Evolutionary conservation across 352 stramenopile species (phyloP), one percentile per base, ranked within the genome.

Genomic region (Phytophthora aleatoria): DNA sequence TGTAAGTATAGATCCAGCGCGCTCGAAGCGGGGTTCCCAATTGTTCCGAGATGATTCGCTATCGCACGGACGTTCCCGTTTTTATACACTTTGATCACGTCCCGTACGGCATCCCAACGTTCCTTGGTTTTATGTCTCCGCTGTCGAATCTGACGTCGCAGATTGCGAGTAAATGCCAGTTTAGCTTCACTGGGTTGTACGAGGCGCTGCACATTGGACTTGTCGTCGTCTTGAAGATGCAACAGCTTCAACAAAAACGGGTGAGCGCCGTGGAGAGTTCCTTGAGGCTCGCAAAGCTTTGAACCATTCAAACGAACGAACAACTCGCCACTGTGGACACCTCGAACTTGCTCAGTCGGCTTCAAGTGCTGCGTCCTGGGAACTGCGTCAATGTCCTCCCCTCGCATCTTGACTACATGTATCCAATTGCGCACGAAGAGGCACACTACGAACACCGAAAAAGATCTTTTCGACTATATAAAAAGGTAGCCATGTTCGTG

Each of bases 291-390:
- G 42, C 45, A 70, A 26, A 79, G 70, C 42, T 24, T 15, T 0
- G 48, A n/a, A 5, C 55, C 53, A 35, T 64, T 67, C 5, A 79
- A 26, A 20, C 75, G 78, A 39, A 81, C 72, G 28, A 83, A 84
- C 51, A 88, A 39, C 50, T 87, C 78, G 13, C 76, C 81, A 36
- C 69, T 87, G 27, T 69, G 72, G 10, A 81, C 56, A 36, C 70
- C 58, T 36, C n/a, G 42, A 33, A 50, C 33, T 39, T 55, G 59
- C 52, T 71, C 63, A 26, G 7, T 44, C 28, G 30, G 44, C 42
- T 28, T 36, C 38, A 8, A 20, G 5, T 57, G 53, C 16, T 55
- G 63, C n/a, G 11, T 41, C 24, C 15, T 53, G 15, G 27, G 16
- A 55, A 43, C 35, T 35, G 30, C 20, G 15, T 20, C 20, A 20